These are phyloP conservation scores for Fistulinella prunicolor DNA, from an alignment of 768 basidiomycete genomes.

Conservation along the genomic window DNA sequence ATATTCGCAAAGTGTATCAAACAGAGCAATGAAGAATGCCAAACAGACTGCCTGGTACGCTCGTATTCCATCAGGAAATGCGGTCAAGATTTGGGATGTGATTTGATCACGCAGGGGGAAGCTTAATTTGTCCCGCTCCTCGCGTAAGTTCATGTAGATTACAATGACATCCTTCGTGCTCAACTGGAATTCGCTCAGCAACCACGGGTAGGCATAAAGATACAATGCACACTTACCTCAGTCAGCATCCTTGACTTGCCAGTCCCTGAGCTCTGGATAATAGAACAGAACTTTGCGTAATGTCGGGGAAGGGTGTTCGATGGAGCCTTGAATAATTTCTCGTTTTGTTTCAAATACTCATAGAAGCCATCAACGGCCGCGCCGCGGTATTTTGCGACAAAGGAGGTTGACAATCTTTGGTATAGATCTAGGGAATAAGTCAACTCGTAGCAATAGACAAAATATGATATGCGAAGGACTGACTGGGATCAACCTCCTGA, in stretches of 20 bases:
- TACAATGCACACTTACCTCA: neutral
- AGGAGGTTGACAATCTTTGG: neutral
- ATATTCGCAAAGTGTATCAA: neutral
- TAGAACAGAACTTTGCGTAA: neutral
- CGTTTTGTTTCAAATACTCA: neutral
- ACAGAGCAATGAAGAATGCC: neutral
- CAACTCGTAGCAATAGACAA: neutral
- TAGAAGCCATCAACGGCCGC: neutral
- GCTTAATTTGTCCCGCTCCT: neutral
- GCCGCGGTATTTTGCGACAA: neutral
- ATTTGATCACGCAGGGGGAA: neutral
- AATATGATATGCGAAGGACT: neutral
- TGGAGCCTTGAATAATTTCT: neutral
- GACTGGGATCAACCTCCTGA: too few species aligned
- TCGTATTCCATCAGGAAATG: neutral
- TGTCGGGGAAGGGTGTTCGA: neutral
- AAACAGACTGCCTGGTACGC: neutral
- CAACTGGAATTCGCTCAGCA: neutral
- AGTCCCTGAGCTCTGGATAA: neutral
- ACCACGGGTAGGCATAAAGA: neutral
- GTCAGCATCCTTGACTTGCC: neutral
- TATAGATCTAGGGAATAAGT: neutral
- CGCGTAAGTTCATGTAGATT: neutral
- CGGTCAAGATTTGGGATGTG: neutral
- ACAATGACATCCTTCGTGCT: neutral